Base-by-base conservation (phyloP, 805 yeast genomes). In the Wickerhamomyces ciferrii region DNA sequence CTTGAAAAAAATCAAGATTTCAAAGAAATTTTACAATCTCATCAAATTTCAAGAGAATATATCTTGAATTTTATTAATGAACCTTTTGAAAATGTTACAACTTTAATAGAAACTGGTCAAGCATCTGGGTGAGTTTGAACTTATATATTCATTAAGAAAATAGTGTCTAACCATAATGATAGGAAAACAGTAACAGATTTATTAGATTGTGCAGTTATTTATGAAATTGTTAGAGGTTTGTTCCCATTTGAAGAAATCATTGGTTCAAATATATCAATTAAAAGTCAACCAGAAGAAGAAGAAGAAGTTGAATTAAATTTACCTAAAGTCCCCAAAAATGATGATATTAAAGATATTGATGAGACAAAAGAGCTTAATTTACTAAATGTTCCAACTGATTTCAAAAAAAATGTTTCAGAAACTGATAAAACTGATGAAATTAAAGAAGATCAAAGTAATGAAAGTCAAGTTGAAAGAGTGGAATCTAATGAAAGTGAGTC, bases 1-100 rank as follows among this genome's bases (percentile, higher is more conserved):
- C 19, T 52, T 4, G 39, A 21, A 20, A 18, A 34, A 17, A 32
- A 43, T 39, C 25, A 35, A 3, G 13, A 35, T 14, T 14, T 17
- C 6, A 6, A 17, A 6, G 46, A 39, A 7, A 49, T 49, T 6
- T 9, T 46, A 2, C 19, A 36, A 8, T 41, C 48, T 14, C 17
- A n/a, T 6, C 25, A 17, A 27, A 51, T 42, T 20, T 47, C 51
- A 1, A 47, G 56, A 20, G 52, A 53, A 36, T 51, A 43, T 18
- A n/a, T 53, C 13, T 36, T 53, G 4, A 35, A 41, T 6, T 27
- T 39, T 14, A 13, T 42, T 5, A 38, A 29, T 17, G 18, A n/a
- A 5, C 11, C 35, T 25, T 20, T 27, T 44, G 43, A 37, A 23
- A 20, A 13, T n/a, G 29, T 41, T 40, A 4, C 29, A 10, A 10